Base-by-base conservation (phyloP, 768 basidiomycete species). In the Favolaschia claudopus region DNA sequence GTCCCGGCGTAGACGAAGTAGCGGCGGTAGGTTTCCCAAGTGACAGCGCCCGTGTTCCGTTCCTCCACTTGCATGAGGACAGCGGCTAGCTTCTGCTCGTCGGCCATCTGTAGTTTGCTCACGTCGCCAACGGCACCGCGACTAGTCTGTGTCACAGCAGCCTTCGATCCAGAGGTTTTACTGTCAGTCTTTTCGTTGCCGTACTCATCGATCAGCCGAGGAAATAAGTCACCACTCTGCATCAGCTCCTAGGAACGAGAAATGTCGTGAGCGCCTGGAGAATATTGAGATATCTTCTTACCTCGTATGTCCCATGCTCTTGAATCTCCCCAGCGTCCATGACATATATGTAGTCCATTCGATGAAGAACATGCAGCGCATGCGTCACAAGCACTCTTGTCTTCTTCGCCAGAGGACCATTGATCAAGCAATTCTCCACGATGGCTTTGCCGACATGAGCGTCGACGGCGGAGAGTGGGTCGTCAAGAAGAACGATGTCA, bases 401-500 rank as follows among this genome's bases (percentile, higher is more conserved):
- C 45, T 82, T 78, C 38, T 74, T 68, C 0, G 80, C 76, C 17
- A 87, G 70, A 5, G 86, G 85, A 0, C 86, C 82, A 29, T 69
- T 70, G 19, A 84, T 70, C 10, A 91, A 67, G 64, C 88, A 89
- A 45, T 88, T 76, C 27, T 89, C 83, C 7, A 90, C 64, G 47
- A 90, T 82, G 28, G 78, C 77, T 65, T 86, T 85, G 12, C 88
- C 87, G 6, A 92, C 91, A 64, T 90, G 85, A 1, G 89, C 84
- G 62, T 93, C 91, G 12, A 93, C 86, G 2, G 92, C 91, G 31
- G 86, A 85, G 27, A 94, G 81, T n/a, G 92, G 89, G 69, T 95
- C 92, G 67, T 95, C 91, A 31, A 93, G 80, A 10, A 93, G 81
- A 44, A 91, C 85, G 53, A 93, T 81, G 58, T 92, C 89, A 2